phyloP scores from a whole-genome alignment of 768 basidiomycete genomes.

The Collybiopsis confluens region DNA sequence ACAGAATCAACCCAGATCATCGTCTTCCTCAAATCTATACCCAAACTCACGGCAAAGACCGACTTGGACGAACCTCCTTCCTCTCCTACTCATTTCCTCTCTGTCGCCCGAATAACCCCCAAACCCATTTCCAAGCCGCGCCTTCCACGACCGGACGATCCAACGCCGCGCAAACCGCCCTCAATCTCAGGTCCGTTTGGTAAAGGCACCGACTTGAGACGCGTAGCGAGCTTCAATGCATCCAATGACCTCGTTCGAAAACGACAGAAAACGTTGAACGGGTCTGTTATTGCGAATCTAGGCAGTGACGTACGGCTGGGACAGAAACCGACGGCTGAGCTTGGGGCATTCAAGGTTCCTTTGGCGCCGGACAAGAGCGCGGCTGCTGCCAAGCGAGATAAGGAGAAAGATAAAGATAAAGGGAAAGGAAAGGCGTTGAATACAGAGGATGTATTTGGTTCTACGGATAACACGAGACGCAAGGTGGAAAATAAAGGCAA shows the following conservation, averaged over 20 bases:
- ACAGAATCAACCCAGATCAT: constrained; percentile 67
- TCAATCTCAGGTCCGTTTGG: constrained; percentile 27
- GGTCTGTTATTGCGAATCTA: constrained; percentile 26
- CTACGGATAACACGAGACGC: constrained; percentile 10
- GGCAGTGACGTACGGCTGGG: constrained; percentile 28
- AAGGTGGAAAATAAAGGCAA: constrained; percentile 24
- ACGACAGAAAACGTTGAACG: constrained; percentile 27
- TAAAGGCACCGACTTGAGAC: background rate
- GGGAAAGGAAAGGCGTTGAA: constrained; percentile 36
- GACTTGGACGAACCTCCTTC: constrained; percentile 29
- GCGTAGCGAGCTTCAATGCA: background rate
- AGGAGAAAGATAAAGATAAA: constrained; percentile 21
- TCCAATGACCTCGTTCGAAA: constrained; percentile 18
- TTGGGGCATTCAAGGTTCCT: constrained; percentile 42
- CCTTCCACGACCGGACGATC: constrained; percentile 70
- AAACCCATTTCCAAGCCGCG: constrained; percentile 31
- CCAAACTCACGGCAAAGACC: constrained; percentile 17
- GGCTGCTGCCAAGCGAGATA: too few relatives aligned
- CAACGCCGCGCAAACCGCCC: constrained; percentile 70
- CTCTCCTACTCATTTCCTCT: too few relatives aligned
- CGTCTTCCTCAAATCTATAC: constrained; percentile 33
- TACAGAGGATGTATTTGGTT: constrained; percentile 27
- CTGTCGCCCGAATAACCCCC: constrained; percentile 55
- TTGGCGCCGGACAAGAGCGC: constrained; percentile 30
- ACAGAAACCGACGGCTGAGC: background rate